Evolutionary conservation across 1,284 basidiomycete genomes (phyloP), one percentile per base, ranked within the genome.

Genomic region (Mycosarcoma mackinlayi): DNA sequence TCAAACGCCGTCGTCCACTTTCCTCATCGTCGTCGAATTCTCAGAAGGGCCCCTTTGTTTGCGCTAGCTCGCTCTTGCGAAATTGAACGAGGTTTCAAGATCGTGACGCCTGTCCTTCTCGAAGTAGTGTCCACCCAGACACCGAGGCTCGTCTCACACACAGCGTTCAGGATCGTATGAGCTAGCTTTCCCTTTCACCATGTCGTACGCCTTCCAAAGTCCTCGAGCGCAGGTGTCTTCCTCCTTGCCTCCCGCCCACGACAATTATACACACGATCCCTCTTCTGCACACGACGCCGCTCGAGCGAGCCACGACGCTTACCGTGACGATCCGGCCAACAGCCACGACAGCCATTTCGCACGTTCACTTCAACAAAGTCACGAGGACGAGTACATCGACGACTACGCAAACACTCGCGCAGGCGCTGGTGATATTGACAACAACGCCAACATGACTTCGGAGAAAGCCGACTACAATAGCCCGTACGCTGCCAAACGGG

Each of bases 191-290:
- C 21, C 24, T 19, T 23, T 38, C 42, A 49, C 33, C 45, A 70
- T 57, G 63, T 62, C 73, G 28, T 76, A 73, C 53, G 47, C 73
- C 8, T 74, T 76, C 27, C 62, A 50, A 25, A 71, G 62, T 37
- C 59, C 59, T 24, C 35, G 30, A 30, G 60, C 64, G 3, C 58
- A 58, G 37, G 50, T 51, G 14, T 61, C 68, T 35, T 63, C 60
- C 18, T 30, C 47, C 38, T 55, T 60, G 21, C 54, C 49, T 33
- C 55, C 48, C 4, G 5, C 3, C 38, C 16, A 62, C 45, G 42
- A 58, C 39, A 28, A 41, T 6, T 44, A 62, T 35, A 13, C 52
- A 3, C 54, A 64, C 64, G 60, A 73, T 57, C 46, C 60, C 16
- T 60, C 58, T 40, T 45, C 54, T 23, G 16, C 44, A 28, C 13